Evolutionary conservation across 805 yeast species (phyloP).

Genomic region (Teunomyces aglyptinius): DNA sequence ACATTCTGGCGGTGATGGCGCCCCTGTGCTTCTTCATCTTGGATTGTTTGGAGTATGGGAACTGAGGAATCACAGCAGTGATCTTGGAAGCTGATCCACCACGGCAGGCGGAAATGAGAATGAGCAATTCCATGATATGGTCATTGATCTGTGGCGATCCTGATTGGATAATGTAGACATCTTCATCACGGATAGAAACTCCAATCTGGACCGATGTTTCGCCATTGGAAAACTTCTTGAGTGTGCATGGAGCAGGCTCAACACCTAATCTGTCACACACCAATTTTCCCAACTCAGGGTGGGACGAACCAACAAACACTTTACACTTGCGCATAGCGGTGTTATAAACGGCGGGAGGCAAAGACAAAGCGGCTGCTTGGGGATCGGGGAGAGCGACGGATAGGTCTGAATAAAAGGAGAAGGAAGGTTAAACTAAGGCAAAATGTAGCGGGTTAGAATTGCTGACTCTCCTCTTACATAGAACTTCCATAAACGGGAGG

Average conservation of each 20-base stretch:
- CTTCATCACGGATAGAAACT: slow-evolving; percentile 93
- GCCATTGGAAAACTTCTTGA: slow-evolving; percentile 93
- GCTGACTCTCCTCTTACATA: slow-evolving; percentile 3
- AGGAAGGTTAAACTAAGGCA: slow-evolving; percentile 1
- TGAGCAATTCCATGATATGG: slow-evolving; percentile 92
- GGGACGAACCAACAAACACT: slow-evolving; percentile 94
- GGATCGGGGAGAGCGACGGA: not conserved
- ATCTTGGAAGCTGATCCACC: slow-evolving; percentile 98
- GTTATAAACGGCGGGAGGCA: not conserved
- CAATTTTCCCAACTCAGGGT: slow-evolving; percentile 87
- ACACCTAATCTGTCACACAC: slow-evolving; percentile 91
- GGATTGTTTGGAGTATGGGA: slow-evolving; percentile 94
- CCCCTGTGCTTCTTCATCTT: slow-evolving; percentile 99
- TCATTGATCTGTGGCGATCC: slow-evolving; percentile 89
- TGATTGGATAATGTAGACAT: slow-evolving; percentile 86
- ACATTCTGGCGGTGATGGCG: slow-evolving; percentile 97
- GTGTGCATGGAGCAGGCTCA: slow-evolving; percentile 87
- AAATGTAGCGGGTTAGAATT: not conserved
- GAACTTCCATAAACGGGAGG: slow-evolving; percentile 3
- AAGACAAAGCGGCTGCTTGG: slow-evolving; percentile 3
- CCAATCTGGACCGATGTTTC: slow-evolving; percentile 97
- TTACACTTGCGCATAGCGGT: slow-evolving; percentile 88
- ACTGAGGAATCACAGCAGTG: slow-evolving; percentile 95
- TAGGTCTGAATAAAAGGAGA: not conserved
- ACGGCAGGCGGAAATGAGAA: slow-evolving; percentile 90